These are phyloP conservation scores for Mortierella hygrophila DNA, from an alignment of 192 early-diverging fungal species.

Conservation along the genomic window DNA sequence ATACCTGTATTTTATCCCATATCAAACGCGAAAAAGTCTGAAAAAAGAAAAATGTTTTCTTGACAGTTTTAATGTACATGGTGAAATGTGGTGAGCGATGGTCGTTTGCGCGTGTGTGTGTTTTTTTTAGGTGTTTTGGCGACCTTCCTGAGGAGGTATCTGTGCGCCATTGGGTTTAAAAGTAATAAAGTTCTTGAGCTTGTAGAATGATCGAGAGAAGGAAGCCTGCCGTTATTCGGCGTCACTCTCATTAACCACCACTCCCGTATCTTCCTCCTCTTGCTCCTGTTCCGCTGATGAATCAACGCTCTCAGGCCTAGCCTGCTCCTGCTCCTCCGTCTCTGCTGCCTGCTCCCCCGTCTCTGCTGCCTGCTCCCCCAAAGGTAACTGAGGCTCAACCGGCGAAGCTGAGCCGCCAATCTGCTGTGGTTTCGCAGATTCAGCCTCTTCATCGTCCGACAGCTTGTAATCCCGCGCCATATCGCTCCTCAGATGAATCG, in stretches of 20 bases:
- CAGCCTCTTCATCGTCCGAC: slow-evolving; percentile 18
- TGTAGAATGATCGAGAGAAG: background rate
- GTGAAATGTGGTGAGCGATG: slow-evolving; percentile 9
- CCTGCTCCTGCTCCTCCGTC: background rate
- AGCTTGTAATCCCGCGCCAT: slow-evolving; percentile 42
- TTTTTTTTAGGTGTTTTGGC: background rate
- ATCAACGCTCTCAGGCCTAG: background rate
- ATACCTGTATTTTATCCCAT: background rate
- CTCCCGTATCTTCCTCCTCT: background rate
- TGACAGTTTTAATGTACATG: slow-evolving; percentile 6
- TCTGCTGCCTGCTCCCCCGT: background rate
- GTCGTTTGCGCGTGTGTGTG: background rate
- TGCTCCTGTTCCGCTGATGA: background rate
- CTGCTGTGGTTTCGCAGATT: background rate
- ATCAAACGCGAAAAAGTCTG: background rate
- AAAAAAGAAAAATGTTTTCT: background rate
- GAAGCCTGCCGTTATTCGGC: background rate
- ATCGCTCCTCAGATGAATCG: slow-evolving; percentile 45
- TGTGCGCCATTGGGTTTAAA: too few relatives aligned
- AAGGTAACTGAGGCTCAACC: background rate
- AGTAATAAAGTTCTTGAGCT: too few relatives aligned
- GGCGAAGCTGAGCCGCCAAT: background rate
- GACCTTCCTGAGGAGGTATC: background rate
- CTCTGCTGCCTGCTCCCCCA: background rate
- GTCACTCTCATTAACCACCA: background rate